Evolutionary conservation across 225 moss, liverwort and hornwort species (phyloP), one percentile per base, ranked within the genome.

Genomic region (Bryoerythrophyllum caledonicum): DNA sequence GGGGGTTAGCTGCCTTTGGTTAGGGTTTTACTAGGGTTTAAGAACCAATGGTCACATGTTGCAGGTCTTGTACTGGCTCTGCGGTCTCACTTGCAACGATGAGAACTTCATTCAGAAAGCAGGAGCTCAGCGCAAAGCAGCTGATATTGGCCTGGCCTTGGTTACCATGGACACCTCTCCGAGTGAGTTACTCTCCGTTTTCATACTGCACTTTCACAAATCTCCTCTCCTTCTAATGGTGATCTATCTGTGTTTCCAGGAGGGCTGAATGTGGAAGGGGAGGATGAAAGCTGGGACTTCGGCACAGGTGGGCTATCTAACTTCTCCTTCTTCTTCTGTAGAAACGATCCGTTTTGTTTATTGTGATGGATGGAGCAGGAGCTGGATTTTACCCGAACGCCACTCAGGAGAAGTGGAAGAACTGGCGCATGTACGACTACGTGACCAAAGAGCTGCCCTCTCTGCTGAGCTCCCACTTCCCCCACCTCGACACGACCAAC

Each of bases 401-500:
- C 65, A 91, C 93, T 4, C 77, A 92, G 76, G 91, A 89, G 76
- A 99, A 93, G 65, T 99, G 99, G 97, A 94, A 91, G 82, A 94
- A 93, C 77, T 99, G 95, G 95, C 86, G 85, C 69, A 99, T 99
- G 99, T 93, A 99, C 75, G 93, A 93, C 58, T 95, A 95, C 38
- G 72, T 99, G 10, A 91, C 99, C 2, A 88, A 90, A 72, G 95
- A 99, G 79, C 67, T 99, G 43, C 99, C 99, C 19, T 60, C 82
- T 67, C 67, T 95, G 35, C 71, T 97, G 46, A 82, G 72, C 63
- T 79, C 76, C n/a, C 77, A 95, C 76, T 95, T 99, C 40, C 67
- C 87, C 34, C 76, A 86, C 60, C 79, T 99, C 15, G 92, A 99
- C 76, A 92, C 93, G 7, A 78, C 86, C 11, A 85, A 74, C 26